phyloP scores from a whole-genome alignment of 139 green algal genomes.

The Desmodesmus armatus region DNA sequence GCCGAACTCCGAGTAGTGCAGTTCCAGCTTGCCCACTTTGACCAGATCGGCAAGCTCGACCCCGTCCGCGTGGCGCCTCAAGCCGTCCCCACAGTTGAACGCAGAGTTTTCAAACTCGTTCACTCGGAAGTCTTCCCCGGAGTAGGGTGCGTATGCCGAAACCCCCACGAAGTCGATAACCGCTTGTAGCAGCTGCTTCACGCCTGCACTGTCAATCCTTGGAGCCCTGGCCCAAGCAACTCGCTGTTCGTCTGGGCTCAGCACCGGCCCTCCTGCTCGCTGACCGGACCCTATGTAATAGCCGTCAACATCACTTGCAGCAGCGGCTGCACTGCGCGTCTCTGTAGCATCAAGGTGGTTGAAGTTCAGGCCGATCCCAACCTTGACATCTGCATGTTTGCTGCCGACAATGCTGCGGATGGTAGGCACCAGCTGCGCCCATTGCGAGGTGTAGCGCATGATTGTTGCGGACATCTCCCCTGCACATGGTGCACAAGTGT shows the following conservation, averaged over 20 bases:
- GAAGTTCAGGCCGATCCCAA: conserved; percentile 47
- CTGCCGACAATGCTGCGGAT: neutral
- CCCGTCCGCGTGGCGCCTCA: conserved; percentile 18
- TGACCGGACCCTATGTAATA: neutral
- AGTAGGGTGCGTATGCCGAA: conserved; percentile 58
- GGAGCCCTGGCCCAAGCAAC: too few relatives aligned
- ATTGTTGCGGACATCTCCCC: conserved; percentile 60
- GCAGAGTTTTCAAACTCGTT: conserved; percentile 52
- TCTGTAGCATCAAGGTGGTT: conserved; percentile 20
- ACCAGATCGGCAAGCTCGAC: conserved; percentile 41
- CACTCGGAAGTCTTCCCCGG: conserved; percentile 42
- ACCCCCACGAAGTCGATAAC: conserved; percentile 62
- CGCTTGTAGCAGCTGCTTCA: conserved; percentile 6
- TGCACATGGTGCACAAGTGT: conserved; percentile 16
- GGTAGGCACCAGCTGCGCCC: neutral
- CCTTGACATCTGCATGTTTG: conserved; percentile 31
- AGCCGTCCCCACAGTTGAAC: conserved; percentile 40
- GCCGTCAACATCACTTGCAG: neutral
- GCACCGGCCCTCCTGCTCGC: neutral
- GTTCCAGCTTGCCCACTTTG: conserved; percentile 31
- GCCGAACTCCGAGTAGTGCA: conserved; percentile 63
- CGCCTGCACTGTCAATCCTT: conserved; percentile 1
- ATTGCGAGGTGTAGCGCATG: conserved; percentile 26
- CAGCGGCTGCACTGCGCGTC: neutral
- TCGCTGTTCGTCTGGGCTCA: too few relatives aligned